Percentiles rank a stretch among this genome's conserved stretches.
Evolutionary conservation across 179 eudicot species (phyloP).

Genomic region (Vitellaria paradoxa): DNA sequence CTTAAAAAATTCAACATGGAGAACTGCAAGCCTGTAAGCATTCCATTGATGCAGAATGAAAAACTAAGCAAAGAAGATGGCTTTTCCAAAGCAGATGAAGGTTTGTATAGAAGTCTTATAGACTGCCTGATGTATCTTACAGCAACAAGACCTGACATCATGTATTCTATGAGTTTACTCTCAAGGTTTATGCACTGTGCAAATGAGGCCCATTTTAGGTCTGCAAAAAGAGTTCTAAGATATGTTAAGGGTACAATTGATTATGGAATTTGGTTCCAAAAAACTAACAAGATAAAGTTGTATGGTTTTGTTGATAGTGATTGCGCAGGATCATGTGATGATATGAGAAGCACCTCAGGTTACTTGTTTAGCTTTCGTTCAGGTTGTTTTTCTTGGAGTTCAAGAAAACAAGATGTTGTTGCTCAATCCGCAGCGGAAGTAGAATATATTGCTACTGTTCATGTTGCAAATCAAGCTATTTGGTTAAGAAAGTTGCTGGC

Average conservation of each 20-base stretch:
- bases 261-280: not conserved
- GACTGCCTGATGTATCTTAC: too few species aligned
- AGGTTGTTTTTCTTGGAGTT: slow-evolving; percentile 5
- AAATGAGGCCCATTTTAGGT: too few species aligned
- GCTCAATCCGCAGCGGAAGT: slow-evolving; percentile 14
- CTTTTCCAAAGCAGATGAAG: too few species aligned
- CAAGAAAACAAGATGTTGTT: not conserved
- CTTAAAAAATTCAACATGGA: too few species aligned
- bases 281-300: not conserved
- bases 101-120: too few species aligned
- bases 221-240: too few species aligned
- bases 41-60: too few species aligned
- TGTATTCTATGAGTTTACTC: too few species aligned
- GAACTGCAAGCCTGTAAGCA: too few species aligned
- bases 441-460: not conserved
- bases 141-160: too few species aligned
- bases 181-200: too few species aligned
- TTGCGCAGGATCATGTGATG: slow-evolving; percentile 6
- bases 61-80: too few species aligned
- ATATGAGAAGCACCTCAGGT: slow-evolving; percentile 7
- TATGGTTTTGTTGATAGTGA: not conserved
- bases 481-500: not conserved
- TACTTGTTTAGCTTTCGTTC: not conserved
- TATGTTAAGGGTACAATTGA: not conserved
- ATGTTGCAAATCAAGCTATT: slow-evolving; percentile 3